Percentiles rank a stretch among this genome's conserved stretches.
Evolutionary conservation across 352 stramenopile species (phyloP).

Genomic region (Phytophthora pistaciae): DNA sequence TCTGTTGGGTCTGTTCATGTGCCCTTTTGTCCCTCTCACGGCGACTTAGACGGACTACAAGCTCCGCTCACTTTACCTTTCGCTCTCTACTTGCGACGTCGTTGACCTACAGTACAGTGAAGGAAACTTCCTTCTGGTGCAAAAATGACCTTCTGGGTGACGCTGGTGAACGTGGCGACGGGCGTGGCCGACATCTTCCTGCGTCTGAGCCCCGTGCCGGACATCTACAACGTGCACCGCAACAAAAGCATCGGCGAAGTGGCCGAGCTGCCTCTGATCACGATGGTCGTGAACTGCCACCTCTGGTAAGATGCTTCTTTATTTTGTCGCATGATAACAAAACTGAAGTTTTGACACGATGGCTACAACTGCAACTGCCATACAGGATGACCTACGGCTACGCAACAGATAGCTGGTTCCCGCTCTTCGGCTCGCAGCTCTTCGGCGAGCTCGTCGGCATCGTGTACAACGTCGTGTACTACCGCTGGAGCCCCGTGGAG

Average conservation of each 20-base stretch:
- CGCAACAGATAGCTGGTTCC: conserved; percentile 30
- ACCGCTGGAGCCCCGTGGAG: conserved; percentile 24
- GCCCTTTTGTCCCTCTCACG: conserved; percentile 2
- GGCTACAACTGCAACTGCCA: background rate
- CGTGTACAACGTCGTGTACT: conserved; percentile 38
- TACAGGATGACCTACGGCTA: conserved; percentile 37
- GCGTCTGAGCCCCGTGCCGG: conserved; percentile 28
- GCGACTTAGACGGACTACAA: conserved; percentile 12
- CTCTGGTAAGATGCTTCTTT: conserved; percentile 28
- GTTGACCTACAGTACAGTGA: background rate
- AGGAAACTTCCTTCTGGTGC: background rate
- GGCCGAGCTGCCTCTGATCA: conserved; percentile 31
- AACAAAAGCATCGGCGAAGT: conserved; percentile 37
- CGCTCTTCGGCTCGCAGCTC: conserved; percentile 32
- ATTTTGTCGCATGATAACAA: background rate
- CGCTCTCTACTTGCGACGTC: conserved; percentile 3
- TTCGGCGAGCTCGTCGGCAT: conserved; percentile 29
- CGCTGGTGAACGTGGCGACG: conserved; percentile 30
- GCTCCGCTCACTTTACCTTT: conserved; percentile 17
- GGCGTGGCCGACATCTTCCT: conserved; percentile 30
- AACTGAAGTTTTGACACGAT: conserved; percentile 18
- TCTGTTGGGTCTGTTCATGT: background rate
- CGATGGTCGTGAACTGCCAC: conserved; percentile 35
- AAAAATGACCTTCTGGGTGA: conserved; percentile 26
- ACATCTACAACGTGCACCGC: conserved; percentile 42